Percentiles rank a stretch among this genome's conserved stretches.
Evolutionary conservation across 169 alveolate species (phyloP).

Genomic region (Fabrea salina): DNA sequence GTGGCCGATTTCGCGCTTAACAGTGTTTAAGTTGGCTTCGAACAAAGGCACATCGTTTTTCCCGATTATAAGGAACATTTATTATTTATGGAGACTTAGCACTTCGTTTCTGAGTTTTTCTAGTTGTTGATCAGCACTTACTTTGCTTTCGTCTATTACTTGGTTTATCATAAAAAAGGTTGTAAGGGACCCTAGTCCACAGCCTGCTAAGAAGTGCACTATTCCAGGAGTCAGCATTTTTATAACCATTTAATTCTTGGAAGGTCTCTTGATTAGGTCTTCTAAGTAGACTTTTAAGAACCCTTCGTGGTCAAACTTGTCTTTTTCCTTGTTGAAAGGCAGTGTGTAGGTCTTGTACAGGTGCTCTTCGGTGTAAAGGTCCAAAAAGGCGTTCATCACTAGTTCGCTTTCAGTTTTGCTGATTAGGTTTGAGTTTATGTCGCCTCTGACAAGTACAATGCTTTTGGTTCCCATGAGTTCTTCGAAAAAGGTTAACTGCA

Average conservation of each 20-base stretch:
- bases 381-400: background rate
- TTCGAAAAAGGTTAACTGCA: background rate
- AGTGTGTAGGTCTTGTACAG: background rate
- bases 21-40: slow-evolving; percentile 85
- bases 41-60: slow-evolving; percentile 86
- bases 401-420: background rate
- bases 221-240: no score
- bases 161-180: no score
- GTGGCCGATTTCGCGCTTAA: slow-evolving; percentile 83
- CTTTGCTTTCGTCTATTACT: no score
- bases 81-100: no score
- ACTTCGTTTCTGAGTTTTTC: no score
- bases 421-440: background rate
- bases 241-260: no score
- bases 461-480: background rate
- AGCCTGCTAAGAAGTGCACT: no score
- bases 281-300: background rate
- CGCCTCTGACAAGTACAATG: background rate
- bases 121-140: no score
- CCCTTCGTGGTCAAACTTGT: background rate
- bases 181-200: no score
- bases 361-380: background rate
- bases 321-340: background rate
- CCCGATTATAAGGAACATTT: slow-evolving; percentile 81
- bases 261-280: no score